phyloP scores from a whole-genome alignment of 345 rosid genomes.

The Chamaenerion angustifolium region DNA sequence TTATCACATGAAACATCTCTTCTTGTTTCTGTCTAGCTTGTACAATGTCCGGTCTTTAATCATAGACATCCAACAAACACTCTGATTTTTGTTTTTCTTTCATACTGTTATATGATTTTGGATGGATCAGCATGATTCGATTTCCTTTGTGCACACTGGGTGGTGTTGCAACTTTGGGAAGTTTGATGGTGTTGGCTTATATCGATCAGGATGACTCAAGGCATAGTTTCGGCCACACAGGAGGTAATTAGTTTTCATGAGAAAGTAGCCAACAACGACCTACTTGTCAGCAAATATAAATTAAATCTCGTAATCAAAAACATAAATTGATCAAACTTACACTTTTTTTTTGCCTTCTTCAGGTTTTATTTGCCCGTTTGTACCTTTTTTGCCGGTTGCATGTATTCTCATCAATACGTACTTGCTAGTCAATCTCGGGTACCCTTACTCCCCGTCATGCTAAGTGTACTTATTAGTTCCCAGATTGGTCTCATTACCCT shows the following conservation, averaged over 20 bases:
- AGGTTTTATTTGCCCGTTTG: conserved; percentile 91
- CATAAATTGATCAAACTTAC: too few relatives aligned
- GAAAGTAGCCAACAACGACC: too few relatives aligned
- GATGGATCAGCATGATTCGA: conserved; percentile 33
- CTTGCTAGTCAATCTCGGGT: conserved; percentile 87
- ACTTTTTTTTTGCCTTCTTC: too few relatives aligned
- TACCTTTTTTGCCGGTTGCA: conserved; percentile 71
- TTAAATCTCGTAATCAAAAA: too few relatives aligned
- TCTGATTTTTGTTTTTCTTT: too few relatives aligned
- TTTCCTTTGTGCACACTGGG: conserved; percentile 23
- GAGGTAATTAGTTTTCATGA: conserved; percentile 37
- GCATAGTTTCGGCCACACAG: conserved; percentile 79
- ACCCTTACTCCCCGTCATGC: too few relatives aligned
- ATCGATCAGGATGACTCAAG: conserved; percentile 84
- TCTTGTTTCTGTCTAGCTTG: too few relatives aligned
- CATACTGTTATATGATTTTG: not conserved
- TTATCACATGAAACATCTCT: too few relatives aligned
- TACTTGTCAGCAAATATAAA: too few relatives aligned
- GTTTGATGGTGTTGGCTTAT: conserved; percentile 52
- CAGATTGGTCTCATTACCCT: conserved; percentile 9
- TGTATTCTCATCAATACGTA: conserved; percentile 83
- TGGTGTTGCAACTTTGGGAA: conserved; percentile 58
- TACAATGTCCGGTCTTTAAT: too few relatives aligned
- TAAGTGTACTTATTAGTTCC: too few relatives aligned
- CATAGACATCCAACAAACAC: too few relatives aligned